These are phyloP conservation scores for Flaveria ramosissima DNA, from an alignment of 129 eudicot species.

Conservation along the genomic window DNA sequence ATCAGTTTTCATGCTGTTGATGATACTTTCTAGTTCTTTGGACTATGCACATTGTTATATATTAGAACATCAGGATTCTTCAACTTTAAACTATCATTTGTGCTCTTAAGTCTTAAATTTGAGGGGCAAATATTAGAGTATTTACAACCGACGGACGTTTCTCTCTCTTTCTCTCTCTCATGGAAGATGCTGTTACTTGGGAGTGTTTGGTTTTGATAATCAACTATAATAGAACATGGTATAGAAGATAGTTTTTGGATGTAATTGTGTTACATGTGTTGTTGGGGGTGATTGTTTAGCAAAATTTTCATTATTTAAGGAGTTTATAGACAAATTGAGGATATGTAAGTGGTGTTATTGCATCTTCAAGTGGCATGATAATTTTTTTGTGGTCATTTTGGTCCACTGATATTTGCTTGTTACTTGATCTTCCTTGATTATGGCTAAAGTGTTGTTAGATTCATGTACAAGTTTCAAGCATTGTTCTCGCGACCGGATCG, in stretches of 20 bases:
- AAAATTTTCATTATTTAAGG: not conserved
- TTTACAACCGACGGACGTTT: no score
- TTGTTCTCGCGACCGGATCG: no score
- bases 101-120: no score
- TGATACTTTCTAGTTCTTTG: not conserved
- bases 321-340: not conserved
- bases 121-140: no score
- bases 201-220: no score
- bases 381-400: not conserved
- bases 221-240: not conserved
- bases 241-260: not conserved
- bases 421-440: slow-evolving; percentile 7
- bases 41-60: not conserved
- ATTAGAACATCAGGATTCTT: no score
- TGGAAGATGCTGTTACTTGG: no score
- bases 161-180: no score
- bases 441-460: not conserved
- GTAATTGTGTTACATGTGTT: not conserved
- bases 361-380: not conserved
- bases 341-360: not conserved
- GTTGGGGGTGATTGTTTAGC: not conserved
- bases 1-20: not conserved
- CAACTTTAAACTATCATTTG: no score
- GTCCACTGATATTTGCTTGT: slow-evolving; percentile 9
- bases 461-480: slow-evolving; percentile 4